Conservation (phyloP, 805 yeast genomes). For the Alloascoidea hylecoeti region DNA sequence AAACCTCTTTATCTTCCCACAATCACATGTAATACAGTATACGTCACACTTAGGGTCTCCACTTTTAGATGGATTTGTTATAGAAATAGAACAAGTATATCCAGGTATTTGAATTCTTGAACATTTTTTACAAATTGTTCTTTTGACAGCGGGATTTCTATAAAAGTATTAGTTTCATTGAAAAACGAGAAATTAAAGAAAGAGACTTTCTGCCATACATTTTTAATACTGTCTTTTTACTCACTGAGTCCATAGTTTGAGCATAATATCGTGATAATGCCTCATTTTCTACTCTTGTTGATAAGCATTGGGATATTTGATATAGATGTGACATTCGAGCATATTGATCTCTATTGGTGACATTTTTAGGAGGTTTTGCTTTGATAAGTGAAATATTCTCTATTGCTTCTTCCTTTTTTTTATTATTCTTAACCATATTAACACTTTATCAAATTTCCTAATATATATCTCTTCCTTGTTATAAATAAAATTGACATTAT, state of each 20-base stretch:
- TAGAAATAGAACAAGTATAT: conserved; percentile 19
- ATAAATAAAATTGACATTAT: too few relatives aligned
- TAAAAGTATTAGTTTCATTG: conserved; percentile 35
- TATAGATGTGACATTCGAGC: conserved; percentile 44
- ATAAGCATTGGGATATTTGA: conserved; percentile 29
- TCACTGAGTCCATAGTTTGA: conserved; percentile 35
- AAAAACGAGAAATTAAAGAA: conserved; percentile 23
- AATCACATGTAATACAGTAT: conserved; percentile 35
- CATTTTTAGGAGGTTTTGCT: conserved; percentile 19
- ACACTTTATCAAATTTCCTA: too few relatives aligned
- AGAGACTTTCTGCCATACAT: conserved; percentile 42
- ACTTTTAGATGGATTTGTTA: conserved; percentile 27
- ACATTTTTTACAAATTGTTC: conserved; percentile 61
- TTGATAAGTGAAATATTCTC: not conserved
- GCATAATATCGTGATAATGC: conserved; percentile 17
- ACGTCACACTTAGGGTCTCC: conserved; percentile 25
- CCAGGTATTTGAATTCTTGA: conserved; percentile 36
- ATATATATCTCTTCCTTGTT: too few relatives aligned
- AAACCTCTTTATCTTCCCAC: conserved; percentile 38
- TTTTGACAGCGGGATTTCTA: conserved; percentile 37
- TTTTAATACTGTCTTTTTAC: conserved; percentile 34
- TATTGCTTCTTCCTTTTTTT: too few relatives aligned
- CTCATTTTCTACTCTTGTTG: conserved; percentile 16
- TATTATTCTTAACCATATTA: too few relatives aligned
- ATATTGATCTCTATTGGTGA: conserved; percentile 43